phyloP scores from a whole-genome alignment of 2,329 filamentous ascomycete genomes.

The Fusarium sp. region DNA sequence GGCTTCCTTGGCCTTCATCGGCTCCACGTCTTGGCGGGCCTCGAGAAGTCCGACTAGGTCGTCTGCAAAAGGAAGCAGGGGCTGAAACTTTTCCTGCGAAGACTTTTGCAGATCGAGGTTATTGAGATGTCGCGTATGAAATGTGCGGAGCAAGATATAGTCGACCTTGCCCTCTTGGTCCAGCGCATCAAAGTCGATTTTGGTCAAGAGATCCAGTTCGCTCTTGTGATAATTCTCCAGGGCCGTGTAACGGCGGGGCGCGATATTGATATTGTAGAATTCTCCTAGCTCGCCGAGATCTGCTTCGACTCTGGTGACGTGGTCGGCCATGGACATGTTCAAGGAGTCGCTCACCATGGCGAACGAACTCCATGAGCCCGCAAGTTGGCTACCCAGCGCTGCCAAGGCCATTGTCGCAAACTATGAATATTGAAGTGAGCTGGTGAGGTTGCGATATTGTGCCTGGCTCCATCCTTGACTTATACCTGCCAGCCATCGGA shows the following conservation, averaged over 20 bases:
- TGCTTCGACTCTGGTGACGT: slow-evolving; percentile 35
- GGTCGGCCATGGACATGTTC: slow-evolving; percentile 31
- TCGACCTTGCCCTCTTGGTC: slow-evolving; percentile 38
- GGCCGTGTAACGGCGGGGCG: slow-evolving; percentile 18
- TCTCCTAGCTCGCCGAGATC: slow-evolving; percentile 24
- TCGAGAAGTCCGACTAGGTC: slow-evolving; percentile 30
- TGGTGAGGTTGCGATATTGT: neutral
- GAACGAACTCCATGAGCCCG: slow-evolving; percentile 5
- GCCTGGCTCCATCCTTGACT: neutral
- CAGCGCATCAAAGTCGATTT: slow-evolving; percentile 24
- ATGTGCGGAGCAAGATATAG: slow-evolving; percentile 36
- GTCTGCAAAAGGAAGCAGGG: slow-evolving; percentile 3
- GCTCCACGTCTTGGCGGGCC: slow-evolving; percentile 35
- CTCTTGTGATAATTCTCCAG: slow-evolving; percentile 21
- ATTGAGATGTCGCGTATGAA: slow-evolving; percentile 31
- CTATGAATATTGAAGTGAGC: neutral
- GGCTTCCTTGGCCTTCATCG: slow-evolving; percentile 30
- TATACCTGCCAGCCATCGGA: slow-evolving; percentile 12
- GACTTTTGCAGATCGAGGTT: slow-evolving; percentile 23
- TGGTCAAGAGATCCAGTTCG: slow-evolving; percentile 19
- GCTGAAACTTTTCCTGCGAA: slow-evolving; percentile 10
- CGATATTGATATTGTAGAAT: slow-evolving; percentile 35
- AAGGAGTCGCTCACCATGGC: slow-evolving; percentile 5
- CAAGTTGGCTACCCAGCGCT: slow-evolving; percentile 1
- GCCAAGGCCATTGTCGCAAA: slow-evolving; percentile 22